Conservation (phyloP, 2,329 filamentous ascomycete genomes). For the Fusarium floridanum region DNA sequence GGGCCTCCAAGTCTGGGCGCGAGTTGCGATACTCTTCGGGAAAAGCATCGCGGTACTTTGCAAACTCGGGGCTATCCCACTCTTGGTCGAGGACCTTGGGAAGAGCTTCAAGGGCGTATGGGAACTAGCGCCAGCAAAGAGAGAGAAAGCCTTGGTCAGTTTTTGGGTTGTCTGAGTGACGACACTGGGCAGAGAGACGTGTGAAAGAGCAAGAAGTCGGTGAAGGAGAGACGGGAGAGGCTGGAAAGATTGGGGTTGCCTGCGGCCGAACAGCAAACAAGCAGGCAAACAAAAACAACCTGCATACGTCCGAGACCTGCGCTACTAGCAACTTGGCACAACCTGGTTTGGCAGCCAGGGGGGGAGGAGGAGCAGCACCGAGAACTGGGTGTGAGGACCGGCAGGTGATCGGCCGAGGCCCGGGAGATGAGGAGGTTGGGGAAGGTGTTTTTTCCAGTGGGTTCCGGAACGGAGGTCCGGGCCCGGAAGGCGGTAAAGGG, state of each 20-base stretch:
- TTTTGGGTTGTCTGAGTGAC: constrained; percentile 22
- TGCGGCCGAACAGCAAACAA: constrained; percentile 17
- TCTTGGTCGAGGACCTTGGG: constrained; percentile 72
- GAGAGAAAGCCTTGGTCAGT: constrained; percentile 29
- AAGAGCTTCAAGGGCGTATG: constrained; percentile 78
- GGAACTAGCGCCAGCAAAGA: constrained; percentile 68
- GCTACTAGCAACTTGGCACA: constrained; percentile 28
- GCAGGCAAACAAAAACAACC: constrained; percentile 1
- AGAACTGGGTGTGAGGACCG: constrained; percentile 29
- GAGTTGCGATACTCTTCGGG: constrained; percentile 72
- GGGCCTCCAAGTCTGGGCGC: constrained; percentile 70
- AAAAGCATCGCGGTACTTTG: constrained; percentile 77
- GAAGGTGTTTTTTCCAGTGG: constrained; percentile 11
- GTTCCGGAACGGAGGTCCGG: constrained; percentile 41
- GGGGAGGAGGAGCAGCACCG: constrained; percentile 7
- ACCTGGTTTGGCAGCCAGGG: constrained; percentile 33
- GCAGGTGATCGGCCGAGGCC: constrained; percentile 29
- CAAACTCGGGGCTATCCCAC: constrained; percentile 76
- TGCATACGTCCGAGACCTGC: constrained; percentile 39
- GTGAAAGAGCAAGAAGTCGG: constrained; percentile 41
- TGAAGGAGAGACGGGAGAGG: constrained; percentile 37
- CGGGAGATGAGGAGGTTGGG: constrained; percentile 39
- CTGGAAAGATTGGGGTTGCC: constrained; percentile 21
- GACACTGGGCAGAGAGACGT: constrained; percentile 19
- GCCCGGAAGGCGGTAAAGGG: constrained; percentile 29